Conservation (phyloP, 106 monocot genomes). For the Dioscorea zingiberensis region DNA sequence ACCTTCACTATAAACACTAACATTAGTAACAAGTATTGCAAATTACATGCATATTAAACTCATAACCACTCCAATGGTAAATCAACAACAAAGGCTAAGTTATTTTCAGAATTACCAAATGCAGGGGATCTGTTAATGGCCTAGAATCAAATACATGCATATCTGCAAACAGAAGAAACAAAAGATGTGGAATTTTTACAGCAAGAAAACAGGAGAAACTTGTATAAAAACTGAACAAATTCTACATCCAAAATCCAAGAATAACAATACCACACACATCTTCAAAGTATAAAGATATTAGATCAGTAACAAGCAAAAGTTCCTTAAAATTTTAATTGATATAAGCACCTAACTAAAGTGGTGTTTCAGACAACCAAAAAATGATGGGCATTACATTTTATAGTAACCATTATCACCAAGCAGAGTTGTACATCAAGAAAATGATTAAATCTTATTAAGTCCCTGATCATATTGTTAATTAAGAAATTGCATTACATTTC, state of each 20-base stretch:
- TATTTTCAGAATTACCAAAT: constrained; percentile 46
- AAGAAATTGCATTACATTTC: no score
- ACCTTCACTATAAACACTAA: constrained; percentile 36
- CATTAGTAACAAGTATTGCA: constrained; percentile 3
- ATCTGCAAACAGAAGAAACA: constrained; percentile 44
- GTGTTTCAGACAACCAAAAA: no score
- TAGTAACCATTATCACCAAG: not conserved
- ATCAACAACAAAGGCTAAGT: no score
- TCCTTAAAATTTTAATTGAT: not conserved
- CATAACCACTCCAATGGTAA: no score
- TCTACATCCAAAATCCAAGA: not conserved
- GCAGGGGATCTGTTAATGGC: constrained; percentile 75
- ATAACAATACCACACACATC: not conserved
- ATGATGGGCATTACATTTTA: not conserved
- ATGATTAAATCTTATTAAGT: no score
- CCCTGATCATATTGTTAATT: no score
- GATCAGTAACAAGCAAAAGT: not conserved
- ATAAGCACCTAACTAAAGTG: not conserved
- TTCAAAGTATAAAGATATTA: not conserved
- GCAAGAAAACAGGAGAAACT: not conserved
- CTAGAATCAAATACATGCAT: constrained; percentile 76
- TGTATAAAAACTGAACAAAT: not conserved
- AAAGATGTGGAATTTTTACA: not conserved
- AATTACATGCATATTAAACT: not conserved
- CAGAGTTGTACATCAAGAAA: not conserved